phyloP scores from a whole-genome alignment of 1,284 basidiomycete species.

The Tilletiaria anomala region DNA sequence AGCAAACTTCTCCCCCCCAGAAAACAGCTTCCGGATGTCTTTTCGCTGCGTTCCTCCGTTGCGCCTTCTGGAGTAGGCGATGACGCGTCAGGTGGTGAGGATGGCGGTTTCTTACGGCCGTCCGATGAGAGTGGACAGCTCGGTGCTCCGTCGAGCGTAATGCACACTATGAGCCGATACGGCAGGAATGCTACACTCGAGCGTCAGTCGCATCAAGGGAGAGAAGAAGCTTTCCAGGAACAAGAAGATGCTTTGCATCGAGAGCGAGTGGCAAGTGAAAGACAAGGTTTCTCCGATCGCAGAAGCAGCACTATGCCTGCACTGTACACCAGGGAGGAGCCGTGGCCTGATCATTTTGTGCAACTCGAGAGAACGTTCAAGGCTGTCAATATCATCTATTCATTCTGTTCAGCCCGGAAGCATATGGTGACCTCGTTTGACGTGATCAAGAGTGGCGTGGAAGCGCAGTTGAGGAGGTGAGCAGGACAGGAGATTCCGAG shows the following conservation, averaged over 20 bases:
- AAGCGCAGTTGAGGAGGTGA: conserved; percentile 58
- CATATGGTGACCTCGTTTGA: conserved; percentile 68
- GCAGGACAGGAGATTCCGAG: neutral
- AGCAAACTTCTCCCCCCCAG: neutral
- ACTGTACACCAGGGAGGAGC: conserved; percentile 8
- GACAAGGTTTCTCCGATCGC: neutral
- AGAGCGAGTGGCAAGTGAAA: too few species aligned
- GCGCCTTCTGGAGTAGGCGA: too few species aligned
- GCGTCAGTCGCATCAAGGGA: neutral
- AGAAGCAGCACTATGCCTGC: neutral
- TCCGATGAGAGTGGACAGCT: neutral
- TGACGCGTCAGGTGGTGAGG: too few species aligned
- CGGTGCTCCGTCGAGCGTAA: neutral
- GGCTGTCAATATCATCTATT: conserved; percentile 78
- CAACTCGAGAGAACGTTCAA: conserved; percentile 41
- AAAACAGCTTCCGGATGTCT: too few species aligned
- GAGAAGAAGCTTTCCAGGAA: neutral
- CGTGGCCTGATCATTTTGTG: conserved; percentile 40
- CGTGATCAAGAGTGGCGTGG: conserved; percentile 60
- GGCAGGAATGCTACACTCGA: neutral
- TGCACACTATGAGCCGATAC: neutral
- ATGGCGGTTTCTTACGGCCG: neutral
- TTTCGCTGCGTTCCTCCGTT: too few species aligned
- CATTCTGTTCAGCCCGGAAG: conserved; percentile 69
- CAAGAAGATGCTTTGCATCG: neutral